These are phyloP conservation scores for Cryptococcus sp. DNA, from an alignment of 1,284 basidiomycete species.

Conservation along the genomic window DNA sequence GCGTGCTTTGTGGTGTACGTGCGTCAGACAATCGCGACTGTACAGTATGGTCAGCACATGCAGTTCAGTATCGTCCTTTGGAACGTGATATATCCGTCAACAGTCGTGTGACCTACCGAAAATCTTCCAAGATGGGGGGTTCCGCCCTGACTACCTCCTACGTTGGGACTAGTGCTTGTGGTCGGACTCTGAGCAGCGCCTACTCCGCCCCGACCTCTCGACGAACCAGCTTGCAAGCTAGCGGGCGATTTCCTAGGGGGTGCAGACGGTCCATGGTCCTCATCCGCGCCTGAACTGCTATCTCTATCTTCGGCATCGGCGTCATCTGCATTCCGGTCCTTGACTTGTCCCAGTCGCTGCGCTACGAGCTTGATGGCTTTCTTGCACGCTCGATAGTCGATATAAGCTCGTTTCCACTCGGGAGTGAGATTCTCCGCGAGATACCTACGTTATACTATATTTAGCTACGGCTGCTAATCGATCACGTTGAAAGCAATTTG, in stretches of 20 bases:
- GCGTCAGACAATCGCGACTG: background rate
- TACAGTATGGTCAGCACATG: too few relatives aligned
- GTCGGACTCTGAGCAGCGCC: background rate
- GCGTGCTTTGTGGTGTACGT: slow-evolving; percentile 4
- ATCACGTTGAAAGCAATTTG: background rate
- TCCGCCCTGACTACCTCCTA: background rate
- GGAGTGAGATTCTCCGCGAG: slow-evolving; percentile 52
- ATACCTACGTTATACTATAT: slow-evolving; percentile 37
- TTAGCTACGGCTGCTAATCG: background rate
- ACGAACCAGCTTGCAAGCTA: slow-evolving; percentile 3
- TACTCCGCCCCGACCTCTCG: slow-evolving; percentile 8
- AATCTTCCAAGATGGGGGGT: background rate
- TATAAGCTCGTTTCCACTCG: slow-evolving; percentile 55
- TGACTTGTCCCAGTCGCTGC: slow-evolving; percentile 29
- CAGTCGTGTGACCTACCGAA: background rate
- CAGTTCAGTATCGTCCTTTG: too few relatives aligned
- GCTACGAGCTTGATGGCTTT: slow-evolving; percentile 52
- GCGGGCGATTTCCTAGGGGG: slow-evolving; percentile 20
- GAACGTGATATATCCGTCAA: background rate
- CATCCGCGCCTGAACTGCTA: slow-evolving; percentile 42
- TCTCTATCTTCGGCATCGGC: slow-evolving; percentile 24
- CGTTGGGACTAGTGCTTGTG: too few relatives aligned
- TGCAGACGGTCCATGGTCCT: slow-evolving; percentile 46
- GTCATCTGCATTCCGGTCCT: slow-evolving; percentile 6
- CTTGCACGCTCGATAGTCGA: slow-evolving; percentile 54